Evolutionary conservation across 2,329 filamentous ascomycete genomes (phyloP).

Genomic region (Ophiocordyceps camponoti-floridani): DNA sequence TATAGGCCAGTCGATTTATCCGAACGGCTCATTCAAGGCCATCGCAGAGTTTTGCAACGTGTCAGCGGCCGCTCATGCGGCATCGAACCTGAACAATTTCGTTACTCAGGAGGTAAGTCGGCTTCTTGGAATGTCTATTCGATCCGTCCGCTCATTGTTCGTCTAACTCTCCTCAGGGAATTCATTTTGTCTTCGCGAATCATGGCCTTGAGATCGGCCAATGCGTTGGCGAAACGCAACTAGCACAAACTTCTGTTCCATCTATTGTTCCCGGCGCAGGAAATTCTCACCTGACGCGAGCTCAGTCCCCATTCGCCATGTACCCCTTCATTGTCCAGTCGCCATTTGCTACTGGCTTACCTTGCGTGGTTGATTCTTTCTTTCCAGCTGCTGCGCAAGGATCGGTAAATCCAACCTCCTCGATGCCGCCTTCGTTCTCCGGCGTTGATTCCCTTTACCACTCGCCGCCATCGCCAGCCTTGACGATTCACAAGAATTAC

Average conservation of each 20-base stretch:
- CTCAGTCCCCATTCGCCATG: constrained; percentile 10
- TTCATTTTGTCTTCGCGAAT: constrained; percentile 9
- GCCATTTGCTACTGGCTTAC: constrained; percentile 9
- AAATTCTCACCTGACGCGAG: constrained; percentile 5
- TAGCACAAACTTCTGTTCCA: constrained; percentile 2
- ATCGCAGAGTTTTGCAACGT: constrained; percentile 35
- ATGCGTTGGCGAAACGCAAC: constrained; percentile 1
- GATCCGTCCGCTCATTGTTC: background rate
- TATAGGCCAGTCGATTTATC: constrained; percentile 20
- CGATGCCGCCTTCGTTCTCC: constrained; percentile 14
- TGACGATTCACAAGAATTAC: constrained; percentile 18
- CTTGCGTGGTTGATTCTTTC: constrained; percentile 12
- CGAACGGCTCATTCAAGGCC: constrained; percentile 25
- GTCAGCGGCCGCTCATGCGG: constrained; percentile 21
- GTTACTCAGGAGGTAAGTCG: constrained; percentile 10
- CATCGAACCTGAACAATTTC: constrained; percentile 15
- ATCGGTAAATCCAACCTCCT: constrained; percentile 9
- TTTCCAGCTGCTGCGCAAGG: constrained; percentile 4
- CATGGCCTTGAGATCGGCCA: constrained; percentile 6
- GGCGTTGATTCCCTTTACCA: constrained; percentile 13
- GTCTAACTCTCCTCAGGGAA: constrained; percentile 4
- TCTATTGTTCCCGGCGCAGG: constrained; percentile 2
- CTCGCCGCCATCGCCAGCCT: constrained; percentile 14
- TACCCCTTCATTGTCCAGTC: constrained; percentile 16
- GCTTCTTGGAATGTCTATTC: background rate